A percentile compares a stretch with the other conserved stretches of the same genome.
phyloP scores from a whole-genome alignment of 768 basidiomycete genomes.

The Boletus barrowsii region DNA sequence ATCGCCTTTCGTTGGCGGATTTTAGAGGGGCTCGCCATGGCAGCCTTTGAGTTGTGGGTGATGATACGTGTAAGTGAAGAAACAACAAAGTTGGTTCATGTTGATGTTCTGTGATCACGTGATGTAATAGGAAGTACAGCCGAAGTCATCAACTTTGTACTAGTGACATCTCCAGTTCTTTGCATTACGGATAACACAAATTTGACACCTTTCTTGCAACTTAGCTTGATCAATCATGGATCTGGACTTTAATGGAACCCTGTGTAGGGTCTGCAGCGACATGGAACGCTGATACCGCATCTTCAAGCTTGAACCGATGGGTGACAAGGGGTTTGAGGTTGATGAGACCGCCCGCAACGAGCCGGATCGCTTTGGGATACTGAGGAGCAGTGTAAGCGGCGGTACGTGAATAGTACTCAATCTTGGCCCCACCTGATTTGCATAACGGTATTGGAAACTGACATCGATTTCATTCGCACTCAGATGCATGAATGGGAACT shows the following conservation, averaged over 20 bases:
- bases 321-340: conserved; percentile 79
- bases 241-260: conserved; percentile 70
- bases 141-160: no score
- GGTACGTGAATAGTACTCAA: background rate
- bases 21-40: conserved; percentile 33
- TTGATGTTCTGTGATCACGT: conserved; percentile 19
- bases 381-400: conserved; percentile 23
- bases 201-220: no score
- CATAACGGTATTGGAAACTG: conserved; percentile 66
- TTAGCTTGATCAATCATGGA: conserved; percentile 41
- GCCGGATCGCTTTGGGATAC: conserved; percentile 83
- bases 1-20: conserved; percentile 29
- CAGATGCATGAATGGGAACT: conserved; percentile 74
- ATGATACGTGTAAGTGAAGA: conserved; percentile 3
- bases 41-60: conserved; percentile 9
- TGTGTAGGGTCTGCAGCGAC: conserved; percentile 64
- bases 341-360: conserved; percentile 72
- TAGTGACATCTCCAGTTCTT: no score
- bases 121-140: background rate
- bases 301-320: conserved; percentile 67
- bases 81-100: background rate
- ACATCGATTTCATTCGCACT: conserved; percentile 70
- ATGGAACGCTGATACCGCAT: conserved; percentile 77
- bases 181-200: no score
- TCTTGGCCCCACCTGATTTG: conserved; percentile 45